Percentiles rank a stretch among this genome's conserved stretches.
Conservation (phyloP, 441 rosid genomes). For the Pelargonium myrrhifolium region DNA sequence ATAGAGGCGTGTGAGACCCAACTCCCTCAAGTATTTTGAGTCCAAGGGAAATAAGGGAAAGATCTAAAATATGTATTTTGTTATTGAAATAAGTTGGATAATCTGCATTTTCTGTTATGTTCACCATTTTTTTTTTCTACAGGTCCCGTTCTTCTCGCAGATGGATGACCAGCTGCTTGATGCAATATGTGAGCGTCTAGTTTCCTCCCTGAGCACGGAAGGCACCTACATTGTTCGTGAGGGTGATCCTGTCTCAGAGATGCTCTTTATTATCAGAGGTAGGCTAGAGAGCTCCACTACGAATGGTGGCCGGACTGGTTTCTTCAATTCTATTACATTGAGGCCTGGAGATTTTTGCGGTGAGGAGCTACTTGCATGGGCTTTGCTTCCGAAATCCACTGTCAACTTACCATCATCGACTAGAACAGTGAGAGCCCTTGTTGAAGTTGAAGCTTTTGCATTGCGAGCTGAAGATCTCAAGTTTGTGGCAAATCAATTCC, state of each 20-base stretch:
- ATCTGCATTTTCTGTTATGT: background rate
- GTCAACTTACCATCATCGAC: constrained; percentile 81
- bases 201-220: constrained; percentile 69
- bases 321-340: constrained; percentile 65
- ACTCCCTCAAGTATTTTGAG: background rate
- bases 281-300: constrained; percentile 86
- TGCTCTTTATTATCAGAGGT: constrained; percentile 83
- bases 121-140: constrained; percentile 16
- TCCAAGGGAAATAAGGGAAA: background rate
- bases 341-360: constrained; percentile 90
- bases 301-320: constrained; percentile 89
- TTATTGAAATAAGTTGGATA: background rate
- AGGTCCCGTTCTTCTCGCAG: constrained; percentile 96
- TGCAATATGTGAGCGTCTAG: constrained; percentile 79
- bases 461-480: constrained; percentile 86
- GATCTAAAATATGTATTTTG: background rate
- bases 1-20: background rate
- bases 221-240: constrained; percentile 81
- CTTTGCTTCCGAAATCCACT: constrained; percentile 72
- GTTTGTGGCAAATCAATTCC: constrained; percentile 83
- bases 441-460: constrained; percentile 86
- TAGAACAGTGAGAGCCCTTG: constrained; percentile 70
- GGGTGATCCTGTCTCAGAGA: constrained; percentile 80
- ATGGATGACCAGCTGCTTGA: constrained; percentile 90
- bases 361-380: constrained; percentile 89